Conservation (phyloP, 805 yeast species). For the Kuraishia molischiana region DNA sequence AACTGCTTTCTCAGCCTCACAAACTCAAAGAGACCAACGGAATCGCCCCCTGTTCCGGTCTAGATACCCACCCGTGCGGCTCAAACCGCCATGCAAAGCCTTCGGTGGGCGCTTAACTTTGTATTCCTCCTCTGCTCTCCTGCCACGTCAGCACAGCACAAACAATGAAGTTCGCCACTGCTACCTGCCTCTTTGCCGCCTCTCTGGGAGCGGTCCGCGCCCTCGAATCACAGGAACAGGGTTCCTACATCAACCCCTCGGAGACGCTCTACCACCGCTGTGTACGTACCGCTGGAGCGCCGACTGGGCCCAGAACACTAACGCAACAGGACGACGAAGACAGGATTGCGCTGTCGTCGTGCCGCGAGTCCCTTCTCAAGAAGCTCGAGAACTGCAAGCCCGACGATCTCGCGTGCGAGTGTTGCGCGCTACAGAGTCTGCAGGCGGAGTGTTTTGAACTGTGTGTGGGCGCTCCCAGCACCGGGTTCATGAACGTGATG, state of each 20-base stretch:
- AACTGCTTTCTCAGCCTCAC: conserved; percentile 63
- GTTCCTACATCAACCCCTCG: neutral
- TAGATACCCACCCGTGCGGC: no score
- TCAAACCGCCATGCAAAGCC: no score
- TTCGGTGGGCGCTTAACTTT: no score
- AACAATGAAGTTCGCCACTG: neutral
- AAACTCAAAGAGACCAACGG: conserved; percentile 34
- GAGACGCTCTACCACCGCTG: conserved; percentile 1
- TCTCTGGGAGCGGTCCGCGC: neutral
- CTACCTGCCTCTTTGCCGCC: no score
- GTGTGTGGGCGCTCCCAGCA: conserved; percentile 37
- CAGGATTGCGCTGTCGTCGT: conserved; percentile 27
- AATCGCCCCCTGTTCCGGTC: conserved; percentile 30
- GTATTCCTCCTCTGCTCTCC: no score
- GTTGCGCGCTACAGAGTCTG: conserved; percentile 44
- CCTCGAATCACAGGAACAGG: neutral
- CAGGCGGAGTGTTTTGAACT: conserved; percentile 33
- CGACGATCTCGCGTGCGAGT: conserved; percentile 45
- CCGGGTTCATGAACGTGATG: conserved; percentile 34
- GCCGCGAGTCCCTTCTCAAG: conserved; percentile 36
- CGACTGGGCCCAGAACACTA: no score
- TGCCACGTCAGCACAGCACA: no score
- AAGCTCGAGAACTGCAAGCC: conserved; percentile 41
- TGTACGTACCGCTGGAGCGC: neutral
- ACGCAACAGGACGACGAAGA: conserved; percentile 20